These are phyloP conservation scores for Blastobotrys elegans DNA, from an alignment of 1,139 yeast genomes.

Conservation along the genomic window DNA sequence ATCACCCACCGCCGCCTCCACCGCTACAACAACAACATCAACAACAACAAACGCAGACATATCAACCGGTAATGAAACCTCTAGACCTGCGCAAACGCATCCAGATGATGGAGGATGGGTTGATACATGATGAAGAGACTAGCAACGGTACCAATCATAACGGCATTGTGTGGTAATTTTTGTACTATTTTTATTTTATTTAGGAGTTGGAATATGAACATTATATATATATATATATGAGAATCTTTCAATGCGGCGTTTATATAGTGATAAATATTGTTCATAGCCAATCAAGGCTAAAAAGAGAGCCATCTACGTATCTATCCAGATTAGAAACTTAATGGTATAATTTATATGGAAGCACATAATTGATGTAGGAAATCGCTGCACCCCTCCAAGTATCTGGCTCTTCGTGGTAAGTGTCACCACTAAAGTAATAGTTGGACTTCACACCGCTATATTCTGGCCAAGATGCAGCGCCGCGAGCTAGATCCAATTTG, in stretches of 20 bases:
- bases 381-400: conserved; percentile 1
- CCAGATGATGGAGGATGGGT: conserved; percentile 30
- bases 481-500: neutral
- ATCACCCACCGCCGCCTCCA: too few relatives aligned
- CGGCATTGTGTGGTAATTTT: conserved; percentile 2
- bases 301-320: too few relatives aligned
- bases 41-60: conserved; percentile 6
- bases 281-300: too few relatives aligned
- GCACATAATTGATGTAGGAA: conserved; percentile 7
- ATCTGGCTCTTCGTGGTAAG: conserved; percentile 1
- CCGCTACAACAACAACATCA: neutral
- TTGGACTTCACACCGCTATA: neutral
- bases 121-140: conserved; percentile 18
- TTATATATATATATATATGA: too few relatives aligned
- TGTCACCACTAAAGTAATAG: neutral
- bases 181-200: neutral
- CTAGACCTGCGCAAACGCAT: conserved; percentile 29
- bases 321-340: too few relatives aligned
- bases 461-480: conserved; percentile 2
- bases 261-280: too few relatives aligned
- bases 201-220: neutral
- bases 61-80: conserved; percentile 8
- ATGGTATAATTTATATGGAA: neutral
- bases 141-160: neutral
- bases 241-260: too few relatives aligned